Evolutionary conservation across 768 basidiomycete genomes (phyloP), one percentile per base, ranked within the genome.

Genomic region (Leccinum boreale): DNA sequence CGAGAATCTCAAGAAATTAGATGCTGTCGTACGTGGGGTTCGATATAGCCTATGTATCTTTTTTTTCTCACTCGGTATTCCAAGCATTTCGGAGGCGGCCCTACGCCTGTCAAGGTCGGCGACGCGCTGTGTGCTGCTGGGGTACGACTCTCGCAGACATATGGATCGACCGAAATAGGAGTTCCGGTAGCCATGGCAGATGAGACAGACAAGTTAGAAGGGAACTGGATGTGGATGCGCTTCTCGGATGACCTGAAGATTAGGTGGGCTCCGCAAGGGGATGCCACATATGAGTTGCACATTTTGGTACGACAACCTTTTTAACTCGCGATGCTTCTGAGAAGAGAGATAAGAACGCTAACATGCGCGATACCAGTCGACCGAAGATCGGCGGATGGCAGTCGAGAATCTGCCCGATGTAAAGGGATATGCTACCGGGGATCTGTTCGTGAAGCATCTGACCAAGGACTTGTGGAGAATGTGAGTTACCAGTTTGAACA

Each of bases 401-500:
- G 44, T 69, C 5, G 60, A 72, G 46, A 81, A 81, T 60, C 50
- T 77, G 3, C 60, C 73, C 1, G 81, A 78, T 3, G 60, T 63
- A 14, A 66, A 69, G 24, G 78, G 74, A 12, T 81, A 78, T 49
- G 70, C 77, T 3, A 80, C 80, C 1, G 65, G 70, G 1, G 82
- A 82, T 62, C 50, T 82, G 3, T 67, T 83, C 14, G 57, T 70
- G 1, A 73, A 75, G 21, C 82, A 83, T 62, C 78, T 81, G 0
- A 75, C 74, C 0, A 77, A 74, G 9, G 69, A 75, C 1, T 45
- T 73, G 19, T 84, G 70, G 72, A 73, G 63, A 48, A 64, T 82
- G 36, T 63, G 26, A n/a, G 71, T 52, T 6, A 1, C 15, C 4
- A 8, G 0, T 10, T 3, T 42, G 6, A 1, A 29, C 29, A n/a